A percentile compares a stretch with the other conserved stretches of the same genome.
phyloP scores from a whole-genome alignment of 2,329 filamentous ascomycete species.

The Microsporum canis region DNA sequence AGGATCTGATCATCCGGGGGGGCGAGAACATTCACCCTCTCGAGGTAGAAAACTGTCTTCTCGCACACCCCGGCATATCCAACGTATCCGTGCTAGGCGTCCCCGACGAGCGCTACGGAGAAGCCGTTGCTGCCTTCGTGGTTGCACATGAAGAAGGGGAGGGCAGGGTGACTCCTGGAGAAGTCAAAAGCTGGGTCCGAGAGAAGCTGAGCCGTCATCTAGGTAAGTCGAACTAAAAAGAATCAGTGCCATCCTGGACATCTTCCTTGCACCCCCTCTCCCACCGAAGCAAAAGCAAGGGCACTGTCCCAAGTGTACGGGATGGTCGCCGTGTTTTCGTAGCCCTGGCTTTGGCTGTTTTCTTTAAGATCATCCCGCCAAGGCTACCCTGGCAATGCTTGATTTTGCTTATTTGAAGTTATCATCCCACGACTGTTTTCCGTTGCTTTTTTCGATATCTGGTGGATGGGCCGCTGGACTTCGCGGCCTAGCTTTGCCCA shows the following conservation, averaged over 20 bases:
- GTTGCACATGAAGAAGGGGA: constrained; percentile 40
- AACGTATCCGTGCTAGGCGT: constrained; percentile 79
- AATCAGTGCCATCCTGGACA: neutral
- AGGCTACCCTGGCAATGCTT: constrained; percentile 14
- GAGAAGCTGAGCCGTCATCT: constrained; percentile 59
- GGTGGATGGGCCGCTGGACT: neutral
- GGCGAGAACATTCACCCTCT: constrained; percentile 95
- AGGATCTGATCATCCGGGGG: constrained; percentile 88
- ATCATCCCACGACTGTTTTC: neutral
- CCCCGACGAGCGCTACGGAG: constrained; percentile 70
- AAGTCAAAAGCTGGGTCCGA: constrained; percentile 61
- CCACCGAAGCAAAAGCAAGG: neutral
- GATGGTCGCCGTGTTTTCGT: neutral
- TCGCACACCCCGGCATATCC: constrained; percentile 56
- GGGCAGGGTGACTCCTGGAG: constrained; percentile 41
- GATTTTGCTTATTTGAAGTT: constrained; percentile 11
- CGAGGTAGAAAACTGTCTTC: constrained; percentile 80
- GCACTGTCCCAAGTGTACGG: neutral
- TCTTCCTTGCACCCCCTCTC: neutral
- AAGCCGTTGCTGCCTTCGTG: constrained; percentile 76
- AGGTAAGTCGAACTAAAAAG: constrained; percentile 31
- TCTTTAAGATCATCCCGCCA: constrained; percentile 8
- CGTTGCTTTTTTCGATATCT: constrained; percentile 5
- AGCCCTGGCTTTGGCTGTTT: neutral
- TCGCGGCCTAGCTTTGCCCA: neutral